Percentiles rank a stretch among this genome's conserved stretches.
Conservation (phyloP, 2,329 filamentous ascomycete species). For the Coniochaeta ligniaria region DNA sequence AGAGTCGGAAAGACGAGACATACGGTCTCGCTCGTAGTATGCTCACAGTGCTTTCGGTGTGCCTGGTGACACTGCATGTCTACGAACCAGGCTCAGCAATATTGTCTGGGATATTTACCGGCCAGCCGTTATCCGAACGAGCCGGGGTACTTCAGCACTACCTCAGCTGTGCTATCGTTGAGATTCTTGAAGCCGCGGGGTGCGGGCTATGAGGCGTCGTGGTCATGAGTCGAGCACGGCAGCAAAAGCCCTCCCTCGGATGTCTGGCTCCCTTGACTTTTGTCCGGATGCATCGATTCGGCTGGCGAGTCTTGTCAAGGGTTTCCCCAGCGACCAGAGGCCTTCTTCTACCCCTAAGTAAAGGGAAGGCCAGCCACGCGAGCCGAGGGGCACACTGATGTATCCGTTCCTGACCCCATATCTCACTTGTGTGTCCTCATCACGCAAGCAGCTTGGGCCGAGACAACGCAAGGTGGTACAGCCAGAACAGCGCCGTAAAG, state of each 20-base stretch:
- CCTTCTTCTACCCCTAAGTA: neutral
- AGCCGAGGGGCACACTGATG: neutral
- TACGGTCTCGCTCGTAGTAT: neutral
- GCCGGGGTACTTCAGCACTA: conserved; percentile 6
- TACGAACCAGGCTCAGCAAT: conserved; percentile 10
- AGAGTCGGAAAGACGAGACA: neutral
- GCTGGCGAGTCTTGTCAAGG: neutral
- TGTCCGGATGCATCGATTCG: neutral
- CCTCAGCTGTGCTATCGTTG: neutral
- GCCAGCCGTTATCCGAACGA: conserved; percentile 7
- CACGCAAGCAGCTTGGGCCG: neutral
- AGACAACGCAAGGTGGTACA: conserved; percentile 1
- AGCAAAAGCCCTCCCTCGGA: neutral
- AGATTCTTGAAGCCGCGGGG: neutral
- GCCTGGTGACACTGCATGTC: conserved; percentile 7
- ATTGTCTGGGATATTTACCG: conserved; percentile 12
- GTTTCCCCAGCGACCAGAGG: neutral
- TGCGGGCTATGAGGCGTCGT: neutral
- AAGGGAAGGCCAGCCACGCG: neutral
- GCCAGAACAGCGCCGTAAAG: neutral
- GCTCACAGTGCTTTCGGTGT: neutral
- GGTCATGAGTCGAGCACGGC: neutral
- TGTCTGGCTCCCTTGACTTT: neutral
- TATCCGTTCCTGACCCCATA: neutral
- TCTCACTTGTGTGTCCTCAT: neutral